Percentiles rank a stretch among this genome's conserved stretches.
Conservation (phyloP, 2,329 filamentous ascomycete species). For the Nemania bipapillata region DNA sequence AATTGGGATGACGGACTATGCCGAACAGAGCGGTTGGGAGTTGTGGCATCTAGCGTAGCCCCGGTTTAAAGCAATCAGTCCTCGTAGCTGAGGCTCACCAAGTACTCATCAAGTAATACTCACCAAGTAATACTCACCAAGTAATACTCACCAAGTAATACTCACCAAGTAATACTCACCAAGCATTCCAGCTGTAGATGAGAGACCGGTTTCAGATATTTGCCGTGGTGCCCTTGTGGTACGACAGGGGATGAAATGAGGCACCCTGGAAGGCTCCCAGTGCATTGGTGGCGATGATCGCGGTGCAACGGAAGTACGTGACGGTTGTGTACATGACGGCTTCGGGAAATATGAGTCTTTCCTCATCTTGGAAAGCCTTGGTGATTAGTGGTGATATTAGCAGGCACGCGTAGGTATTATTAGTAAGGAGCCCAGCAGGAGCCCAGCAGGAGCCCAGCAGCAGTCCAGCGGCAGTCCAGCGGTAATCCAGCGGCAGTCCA, state of each 20-base stretch:
- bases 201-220: background rate
- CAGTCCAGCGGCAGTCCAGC: background rate
- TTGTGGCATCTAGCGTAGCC: conserved; percentile 38
- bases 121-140: no score
- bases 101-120: no score
- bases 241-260: conserved; percentile 53
- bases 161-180: no score
- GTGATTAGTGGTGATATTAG: conserved; percentile 19
- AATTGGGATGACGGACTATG: conserved; percentile 37
- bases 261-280: conserved; percentile 33
- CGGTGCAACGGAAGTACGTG: conserved; percentile 46
- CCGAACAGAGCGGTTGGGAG: conserved; percentile 37
- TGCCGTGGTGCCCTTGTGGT: conserved; percentile 42
- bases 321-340: conserved; percentile 53
- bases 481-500: conserved; percentile 15
- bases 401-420: no score
- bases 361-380: conserved; percentile 48
- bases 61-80: background rate
- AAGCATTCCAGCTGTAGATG: background rate
- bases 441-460: background rate
- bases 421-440: background rate
- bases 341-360: conserved; percentile 52
- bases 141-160: no score
- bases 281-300: conserved; percentile 28
- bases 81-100: background rate